Evolutionary conservation across 2,329 filamentous ascomycete species (phyloP), one percentile per base, ranked within the genome.

Genomic region (Niveomyces coronatus): DNA sequence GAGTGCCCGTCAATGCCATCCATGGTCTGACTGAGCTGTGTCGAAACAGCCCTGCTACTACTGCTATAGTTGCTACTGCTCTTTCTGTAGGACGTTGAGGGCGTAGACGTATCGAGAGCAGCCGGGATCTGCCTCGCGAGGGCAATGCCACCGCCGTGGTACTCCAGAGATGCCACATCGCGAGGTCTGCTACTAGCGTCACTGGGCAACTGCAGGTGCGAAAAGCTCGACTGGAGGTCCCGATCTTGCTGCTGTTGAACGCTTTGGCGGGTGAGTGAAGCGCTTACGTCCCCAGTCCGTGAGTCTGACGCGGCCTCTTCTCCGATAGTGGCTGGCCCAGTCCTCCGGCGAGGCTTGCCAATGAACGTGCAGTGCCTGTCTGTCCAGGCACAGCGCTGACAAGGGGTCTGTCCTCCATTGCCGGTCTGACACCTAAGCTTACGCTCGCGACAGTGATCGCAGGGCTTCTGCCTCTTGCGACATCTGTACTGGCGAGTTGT

Each of bases 1-100:
- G 48, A 50, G 5, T 51, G 50, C 4, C 48, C 46, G 31, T 52
- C 47, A 6, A 58, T 46, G 37, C 51, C 49, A 37, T 58, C 54
- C 19, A 58, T 51, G 16, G 26, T 46, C 38, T 43, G 45, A 8
- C 37, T 36, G 6, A 46, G 37, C 32, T 47, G 45, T 16, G 42
- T 46, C n/a, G 42, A 41, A 2, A 37, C 29, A 6, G 32, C 35
- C 7, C 20, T 11, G 19, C 18, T 15, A 22, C 27, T 15, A 29
- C 27, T n/a, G n/a, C n/a, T n/a, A n/a, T n/a, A n/a, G n/a, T n/a
- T n/a, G 11, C 29, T 23, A 5, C 27, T n/a, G n/a, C 20, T 18
- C 14, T 19, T 19, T 10, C 14, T 16, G 9, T 30, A 28, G 11
- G 19, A 31, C 4, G 39, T 31, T n/a, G 32, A 36, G 10, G 39